phyloP scores from a whole-genome alignment of 805 yeast species.

The Ogataea glucozyma region DNA sequence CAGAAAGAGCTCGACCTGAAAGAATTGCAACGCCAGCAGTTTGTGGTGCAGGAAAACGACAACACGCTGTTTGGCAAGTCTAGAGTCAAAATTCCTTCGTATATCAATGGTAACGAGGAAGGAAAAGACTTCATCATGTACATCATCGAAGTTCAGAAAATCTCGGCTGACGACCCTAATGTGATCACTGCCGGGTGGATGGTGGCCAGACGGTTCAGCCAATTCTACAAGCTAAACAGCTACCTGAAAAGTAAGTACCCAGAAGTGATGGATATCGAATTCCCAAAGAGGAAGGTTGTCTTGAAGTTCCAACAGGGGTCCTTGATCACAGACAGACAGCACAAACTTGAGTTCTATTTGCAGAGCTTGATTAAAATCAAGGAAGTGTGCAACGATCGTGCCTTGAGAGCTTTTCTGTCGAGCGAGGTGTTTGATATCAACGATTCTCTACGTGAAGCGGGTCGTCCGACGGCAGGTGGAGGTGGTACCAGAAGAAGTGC shows the following conservation, averaged over 20 bases:
- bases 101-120: constrained; percentile 55
- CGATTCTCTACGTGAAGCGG: constrained; percentile 13
- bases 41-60: constrained; percentile 78
- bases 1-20: constrained; percentile 71
- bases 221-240: constrained; percentile 71
- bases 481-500: constrained; percentile 18
- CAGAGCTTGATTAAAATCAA: constrained; percentile 57
- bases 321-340: constrained; percentile 63
- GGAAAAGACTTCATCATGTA: constrained; percentile 68
- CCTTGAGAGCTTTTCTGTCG: constrained; percentile 76
- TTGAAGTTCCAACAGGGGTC: constrained; percentile 67
- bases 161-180: constrained; percentile 30
- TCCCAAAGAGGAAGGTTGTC: constrained; percentile 67
- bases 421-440: constrained; percentile 54
- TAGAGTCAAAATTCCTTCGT: constrained; percentile 51
- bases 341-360: constrained; percentile 62
- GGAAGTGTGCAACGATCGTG: constrained; percentile 70
- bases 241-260: constrained; percentile 57
- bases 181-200: constrained; percentile 76
- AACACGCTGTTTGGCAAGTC: constrained; percentile 74
- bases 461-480: constrained; percentile 1
- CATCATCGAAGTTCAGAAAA: constrained; percentile 72
- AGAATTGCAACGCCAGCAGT: constrained; percentile 76
- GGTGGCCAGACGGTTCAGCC: constrained; percentile 86
- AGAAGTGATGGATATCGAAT: constrained; percentile 47